These are phyloP conservation scores for Tuber melanosporum DNA, from an alignment of 495 filamentous ascomycete species.

Conservation along the genomic window DNA sequence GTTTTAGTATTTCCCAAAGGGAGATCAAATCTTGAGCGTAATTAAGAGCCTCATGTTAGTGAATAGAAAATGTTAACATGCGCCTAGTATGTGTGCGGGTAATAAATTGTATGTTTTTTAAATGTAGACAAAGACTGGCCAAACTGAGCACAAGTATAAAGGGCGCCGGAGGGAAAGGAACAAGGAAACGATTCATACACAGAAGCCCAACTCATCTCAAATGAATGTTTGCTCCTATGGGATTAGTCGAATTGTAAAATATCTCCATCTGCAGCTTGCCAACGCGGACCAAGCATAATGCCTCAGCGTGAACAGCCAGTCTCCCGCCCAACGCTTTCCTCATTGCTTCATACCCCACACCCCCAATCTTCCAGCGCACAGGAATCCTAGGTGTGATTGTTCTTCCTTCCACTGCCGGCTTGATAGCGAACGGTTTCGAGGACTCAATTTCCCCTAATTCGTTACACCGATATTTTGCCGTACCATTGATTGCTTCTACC, in stretches of 20 bases:
- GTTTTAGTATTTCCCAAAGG: background rate
- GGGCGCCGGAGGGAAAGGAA: background rate
- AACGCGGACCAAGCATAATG: constrained; percentile 61
- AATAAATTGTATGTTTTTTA: background rate
- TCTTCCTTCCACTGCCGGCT: constrained; percentile 58
- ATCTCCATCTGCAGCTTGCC: constrained; percentile 65
- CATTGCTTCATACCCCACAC: constrained; percentile 75
- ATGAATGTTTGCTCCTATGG: constrained; percentile 30
- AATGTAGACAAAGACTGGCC: background rate
- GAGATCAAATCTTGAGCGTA: background rate
- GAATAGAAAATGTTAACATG: background rate
- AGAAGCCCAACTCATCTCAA: constrained; percentile 8
- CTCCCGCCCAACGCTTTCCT: constrained; percentile 75
- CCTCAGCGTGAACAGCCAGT: constrained; percentile 71
- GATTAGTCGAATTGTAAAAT: constrained; percentile 42
- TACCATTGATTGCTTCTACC: constrained; percentile 73
- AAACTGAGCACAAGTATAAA: background rate
- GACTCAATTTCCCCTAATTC: constrained; percentile 72
- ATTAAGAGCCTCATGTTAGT: background rate
- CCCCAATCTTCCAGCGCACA: constrained; percentile 67
- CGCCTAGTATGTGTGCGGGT: background rate
- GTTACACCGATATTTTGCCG: constrained; percentile 73
- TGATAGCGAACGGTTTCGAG: constrained; percentile 65
- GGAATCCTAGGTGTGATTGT: constrained; percentile 63
- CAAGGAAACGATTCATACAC: background rate